These are phyloP conservation scores for Rhodamnia rubescens DNA, from an alignment of 345 rosid species.

Conservation along the genomic window DNA sequence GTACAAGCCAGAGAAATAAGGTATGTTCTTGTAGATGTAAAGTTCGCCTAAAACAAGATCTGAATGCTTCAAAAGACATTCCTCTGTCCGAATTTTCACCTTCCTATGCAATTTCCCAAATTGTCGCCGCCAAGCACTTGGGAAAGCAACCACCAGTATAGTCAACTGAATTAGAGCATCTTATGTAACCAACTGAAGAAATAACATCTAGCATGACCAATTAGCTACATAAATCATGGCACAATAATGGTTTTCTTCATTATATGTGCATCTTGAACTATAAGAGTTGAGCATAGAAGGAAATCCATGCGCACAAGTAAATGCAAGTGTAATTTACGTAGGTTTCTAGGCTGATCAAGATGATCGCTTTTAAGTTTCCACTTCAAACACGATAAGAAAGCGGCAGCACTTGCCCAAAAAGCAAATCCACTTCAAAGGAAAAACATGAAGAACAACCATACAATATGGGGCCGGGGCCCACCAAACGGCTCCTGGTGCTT, in stretches of 20 bases:
- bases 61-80: background rate
- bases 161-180: background rate
- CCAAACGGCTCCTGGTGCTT: background rate
- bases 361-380: background rate
- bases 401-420: background rate
- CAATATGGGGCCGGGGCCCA: background rate
- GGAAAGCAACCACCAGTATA: background rate
- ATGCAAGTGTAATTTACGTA: background rate
- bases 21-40: background rate
- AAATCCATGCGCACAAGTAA: background rate
- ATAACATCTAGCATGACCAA: background rate
- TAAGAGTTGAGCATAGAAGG: background rate
- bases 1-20: background rate
- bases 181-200: background rate
- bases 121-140: background rate
- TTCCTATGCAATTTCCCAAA: background rate
- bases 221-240: background rate
- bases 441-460: background rate
- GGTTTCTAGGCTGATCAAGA: background rate
- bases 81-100: background rate
- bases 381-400: background rate
- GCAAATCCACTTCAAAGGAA: background rate
- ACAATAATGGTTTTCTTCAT: background rate
- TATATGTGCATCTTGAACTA: background rate
- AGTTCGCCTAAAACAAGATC: background rate